A percentile compares a stretch with the other conserved stretches of the same genome.
Conservation (phyloP, 2,329 filamentous ascomycete genomes). For the Colletotrichum karsti region DNA sequence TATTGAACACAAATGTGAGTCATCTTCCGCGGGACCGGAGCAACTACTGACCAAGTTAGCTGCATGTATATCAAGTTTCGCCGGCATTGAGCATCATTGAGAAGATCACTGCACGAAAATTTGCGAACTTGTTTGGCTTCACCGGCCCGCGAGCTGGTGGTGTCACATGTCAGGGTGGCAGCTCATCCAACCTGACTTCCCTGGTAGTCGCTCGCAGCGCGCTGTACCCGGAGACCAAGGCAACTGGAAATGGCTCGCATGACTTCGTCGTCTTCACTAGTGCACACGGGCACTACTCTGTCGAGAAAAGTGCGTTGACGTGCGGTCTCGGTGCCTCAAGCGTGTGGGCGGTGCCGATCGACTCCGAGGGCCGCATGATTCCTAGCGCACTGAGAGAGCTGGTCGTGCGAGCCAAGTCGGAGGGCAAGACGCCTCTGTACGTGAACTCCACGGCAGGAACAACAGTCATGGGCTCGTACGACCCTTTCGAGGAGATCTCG, state of each 20-base stretch:
- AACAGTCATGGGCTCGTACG: constrained; percentile 90
- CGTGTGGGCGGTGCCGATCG: constrained; percentile 80
- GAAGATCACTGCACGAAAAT: constrained; percentile 77
- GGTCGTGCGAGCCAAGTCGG: constrained; percentile 66
- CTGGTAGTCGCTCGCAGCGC: constrained; percentile 89
- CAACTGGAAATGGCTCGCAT: constrained; percentile 69
- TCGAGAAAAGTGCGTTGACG: constrained; percentile 94
- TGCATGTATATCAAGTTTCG: constrained; percentile 94
- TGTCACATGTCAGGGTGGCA: constrained; percentile 83
- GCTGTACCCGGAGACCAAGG: constrained; percentile 82
- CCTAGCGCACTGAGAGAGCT: constrained; percentile 69
- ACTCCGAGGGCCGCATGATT: constrained; percentile 76
- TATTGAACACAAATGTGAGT: constrained; percentile 87
- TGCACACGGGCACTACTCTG: constrained; percentile 90
- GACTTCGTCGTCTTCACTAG: constrained; percentile 88
- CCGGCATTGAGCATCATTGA: constrained; percentile 89
- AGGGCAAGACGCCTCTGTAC: constrained; percentile 87
- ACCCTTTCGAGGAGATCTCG: constrained; percentile 77
- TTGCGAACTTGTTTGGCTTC: constrained; percentile 83
- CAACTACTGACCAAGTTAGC: constrained; percentile 45
- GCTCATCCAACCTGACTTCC: constrained; percentile 84
- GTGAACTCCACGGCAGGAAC: constrained; percentile 96
- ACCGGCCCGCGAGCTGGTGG: constrained; percentile 75
- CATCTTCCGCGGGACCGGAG: neutral
- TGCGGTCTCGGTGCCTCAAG: constrained; percentile 81